These are phyloP conservation scores for Kuraishia borneana DNA, from an alignment of 805 yeast species.

Conservation along the genomic window DNA sequence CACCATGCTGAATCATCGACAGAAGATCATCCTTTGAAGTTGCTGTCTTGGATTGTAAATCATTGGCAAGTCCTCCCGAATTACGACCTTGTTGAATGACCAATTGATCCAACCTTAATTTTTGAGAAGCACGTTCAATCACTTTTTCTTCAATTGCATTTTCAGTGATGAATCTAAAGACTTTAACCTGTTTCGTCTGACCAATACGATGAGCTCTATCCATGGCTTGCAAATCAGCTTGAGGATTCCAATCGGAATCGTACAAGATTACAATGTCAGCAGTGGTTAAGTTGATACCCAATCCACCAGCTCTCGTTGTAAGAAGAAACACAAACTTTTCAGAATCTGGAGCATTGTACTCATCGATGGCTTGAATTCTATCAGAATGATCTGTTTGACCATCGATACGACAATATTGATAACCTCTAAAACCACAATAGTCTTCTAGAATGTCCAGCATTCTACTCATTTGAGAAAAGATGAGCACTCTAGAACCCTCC, in stretches of 20 bases:
- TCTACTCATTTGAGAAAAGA: conserved; percentile 78
- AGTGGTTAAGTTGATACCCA: conserved; percentile 74
- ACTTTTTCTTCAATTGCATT: conserved; percentile 95
- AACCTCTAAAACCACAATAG: conserved; percentile 60
- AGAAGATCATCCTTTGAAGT: conserved; percentile 61
- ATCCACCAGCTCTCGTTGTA: conserved; percentile 85
- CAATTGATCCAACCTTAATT: conserved; percentile 81
- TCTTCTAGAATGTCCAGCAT: conserved; percentile 74
- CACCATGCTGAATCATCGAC: conserved; percentile 79
- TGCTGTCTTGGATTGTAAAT: conserved; percentile 23
- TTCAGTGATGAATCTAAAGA: conserved; percentile 87
- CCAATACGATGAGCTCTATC: conserved; percentile 87
- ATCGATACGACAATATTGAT: conserved; percentile 68
- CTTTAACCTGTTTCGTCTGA: conserved; percentile 86
- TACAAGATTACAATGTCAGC: conserved; percentile 68
- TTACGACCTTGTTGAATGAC: conserved; percentile 84
- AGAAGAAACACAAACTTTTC: conserved; percentile 63
- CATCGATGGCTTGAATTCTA: conserved; percentile 72
- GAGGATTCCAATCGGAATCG: conserved; percentile 87
- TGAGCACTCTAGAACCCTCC: conserved; percentile 69
- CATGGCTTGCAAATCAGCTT: conserved; percentile 84
- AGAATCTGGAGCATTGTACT: conserved; percentile 73
- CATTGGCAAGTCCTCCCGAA: conserved; percentile 15
- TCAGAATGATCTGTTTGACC: conserved; percentile 77
- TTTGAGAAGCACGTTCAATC: conserved; percentile 91